These are phyloP conservation scores for Porcisia deanei DNA, from an alignment of 208 protist genomes.

Conservation along the genomic window DNA sequence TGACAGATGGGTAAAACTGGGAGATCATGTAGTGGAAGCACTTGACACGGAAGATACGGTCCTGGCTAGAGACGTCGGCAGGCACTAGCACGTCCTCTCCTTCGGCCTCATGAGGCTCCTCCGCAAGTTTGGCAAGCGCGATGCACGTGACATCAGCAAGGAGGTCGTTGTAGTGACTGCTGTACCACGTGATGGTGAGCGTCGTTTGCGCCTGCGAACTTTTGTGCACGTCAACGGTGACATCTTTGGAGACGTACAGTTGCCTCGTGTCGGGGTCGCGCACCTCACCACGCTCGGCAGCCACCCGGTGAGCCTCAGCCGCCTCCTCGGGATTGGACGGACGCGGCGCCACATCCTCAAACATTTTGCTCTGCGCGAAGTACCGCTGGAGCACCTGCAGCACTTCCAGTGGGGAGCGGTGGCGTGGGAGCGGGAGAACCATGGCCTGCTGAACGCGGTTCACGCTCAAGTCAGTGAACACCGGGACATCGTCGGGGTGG, in stretches of 20 bases:
- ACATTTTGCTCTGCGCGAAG: slow-evolving; percentile 85
- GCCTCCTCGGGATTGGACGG: slow-evolving; percentile 21
- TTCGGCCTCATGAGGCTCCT: slow-evolving; percentile 47
- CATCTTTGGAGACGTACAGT: slow-evolving; percentile 64
- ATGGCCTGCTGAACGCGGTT: slow-evolving; percentile 84
- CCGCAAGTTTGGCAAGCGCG: slow-evolving; percentile 78
- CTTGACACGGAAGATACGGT: slow-evolving; percentile 88
- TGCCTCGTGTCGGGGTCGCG: slow-evolving; percentile 33
- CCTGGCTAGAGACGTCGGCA: slow-evolving; percentile 75
- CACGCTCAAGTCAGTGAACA: slow-evolving; percentile 85
- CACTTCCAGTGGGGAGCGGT: slow-evolving; percentile 76
- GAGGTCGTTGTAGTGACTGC: slow-evolving; percentile 87
- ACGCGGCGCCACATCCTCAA: slow-evolving; percentile 36
- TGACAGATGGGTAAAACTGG: slow-evolving; percentile 83
- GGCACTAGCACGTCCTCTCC: slow-evolving; percentile 64
- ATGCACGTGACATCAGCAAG: slow-evolving; percentile 90
- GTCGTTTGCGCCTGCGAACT: slow-evolving; percentile 78
- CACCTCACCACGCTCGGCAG: slow-evolving; percentile 18
- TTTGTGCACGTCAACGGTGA: slow-evolving; percentile 76
- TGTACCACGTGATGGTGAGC: slow-evolving; percentile 83
- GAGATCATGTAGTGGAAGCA: slow-evolving; percentile 94
- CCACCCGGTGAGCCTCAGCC: slow-evolving; percentile 15
- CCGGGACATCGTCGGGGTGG: slow-evolving; percentile 81
- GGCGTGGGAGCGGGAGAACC: slow-evolving; percentile 79
- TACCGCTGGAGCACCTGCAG: slow-evolving; percentile 82